Conservation (phyloP, 768 basidiomycete species). For the Phylloporus sp. region DNA sequence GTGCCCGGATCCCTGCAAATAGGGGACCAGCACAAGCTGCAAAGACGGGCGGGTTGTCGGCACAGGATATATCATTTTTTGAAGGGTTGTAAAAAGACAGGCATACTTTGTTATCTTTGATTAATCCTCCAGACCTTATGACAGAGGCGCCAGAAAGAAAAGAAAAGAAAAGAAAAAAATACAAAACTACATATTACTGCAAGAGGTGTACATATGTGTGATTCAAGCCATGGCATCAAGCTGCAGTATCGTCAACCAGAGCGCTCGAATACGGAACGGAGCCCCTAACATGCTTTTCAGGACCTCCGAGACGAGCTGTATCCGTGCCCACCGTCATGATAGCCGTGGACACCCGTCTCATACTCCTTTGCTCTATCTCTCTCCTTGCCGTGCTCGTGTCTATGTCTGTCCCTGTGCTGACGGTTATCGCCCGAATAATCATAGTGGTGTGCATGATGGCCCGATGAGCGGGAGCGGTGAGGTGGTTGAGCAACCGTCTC, state of each 20-base stretch:
- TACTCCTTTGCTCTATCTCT: slow-evolving; percentile 6
- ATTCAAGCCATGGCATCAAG: neutral
- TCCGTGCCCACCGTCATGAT: slow-evolving; percentile 5
- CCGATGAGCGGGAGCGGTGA: slow-evolving; percentile 16
- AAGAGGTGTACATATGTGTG: too few relatives aligned
- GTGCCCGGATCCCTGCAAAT: slow-evolving; percentile 7
- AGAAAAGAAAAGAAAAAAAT: neutral
- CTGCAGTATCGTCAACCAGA: slow-evolving; percentile 5
- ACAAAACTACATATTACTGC: slow-evolving; percentile 1
- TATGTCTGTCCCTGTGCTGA: slow-evolving; percentile 11
- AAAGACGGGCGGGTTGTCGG: slow-evolving; percentile 58
- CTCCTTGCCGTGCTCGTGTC: slow-evolving; percentile 10
- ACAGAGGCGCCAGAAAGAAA: neutral
- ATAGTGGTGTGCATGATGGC: slow-evolving; percentile 13
- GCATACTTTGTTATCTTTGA: neutral
- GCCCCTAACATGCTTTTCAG: neutral
- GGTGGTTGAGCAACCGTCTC: slow-evolving; percentile 11
- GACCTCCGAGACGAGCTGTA: slow-evolving; percentile 11
- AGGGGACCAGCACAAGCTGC: slow-evolving; percentile 3
- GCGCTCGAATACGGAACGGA: neutral
- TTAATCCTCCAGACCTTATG: neutral
- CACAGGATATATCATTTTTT: slow-evolving; percentile 85
- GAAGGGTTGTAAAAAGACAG: slow-evolving; percentile 52
- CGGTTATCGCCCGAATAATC: slow-evolving; percentile 9
- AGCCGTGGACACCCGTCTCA: neutral